Conservation (phyloP, 164 flowering plant species). For the Magnolia changhungtana region DNA sequence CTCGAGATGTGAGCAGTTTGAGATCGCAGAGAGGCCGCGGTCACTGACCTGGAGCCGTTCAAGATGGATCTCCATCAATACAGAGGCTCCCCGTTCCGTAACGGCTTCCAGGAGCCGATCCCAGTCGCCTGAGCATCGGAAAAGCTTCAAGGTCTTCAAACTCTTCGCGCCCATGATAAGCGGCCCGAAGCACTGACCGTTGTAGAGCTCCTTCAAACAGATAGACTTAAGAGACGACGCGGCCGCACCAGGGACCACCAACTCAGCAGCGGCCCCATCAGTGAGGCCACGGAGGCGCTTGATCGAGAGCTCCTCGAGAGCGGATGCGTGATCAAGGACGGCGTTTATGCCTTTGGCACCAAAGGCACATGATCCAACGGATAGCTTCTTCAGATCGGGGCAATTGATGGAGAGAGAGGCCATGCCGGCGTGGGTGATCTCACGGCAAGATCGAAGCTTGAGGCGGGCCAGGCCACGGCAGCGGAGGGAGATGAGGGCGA, state of each 20-base stretch:
- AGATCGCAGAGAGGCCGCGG: slow-evolving; percentile 58
- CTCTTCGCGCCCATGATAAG: slow-evolving; percentile 59
- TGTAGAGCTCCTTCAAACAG: slow-evolving; percentile 72
- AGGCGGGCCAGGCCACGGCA: slow-evolving; percentile 67
- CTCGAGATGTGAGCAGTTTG: slow-evolving; percentile 60
- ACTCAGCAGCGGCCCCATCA: slow-evolving; percentile 44
- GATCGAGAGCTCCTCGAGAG: slow-evolving; percentile 77
- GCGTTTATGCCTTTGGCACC: slow-evolving; percentile 78
- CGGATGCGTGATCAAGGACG: slow-evolving; percentile 52
- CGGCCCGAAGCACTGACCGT: slow-evolving; percentile 79
- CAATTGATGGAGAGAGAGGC: slow-evolving; percentile 55
- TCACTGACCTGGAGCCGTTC: slow-evolving; percentile 93
- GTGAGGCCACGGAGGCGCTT: slow-evolving; percentile 71
- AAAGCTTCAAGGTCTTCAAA: slow-evolving; percentile 54
- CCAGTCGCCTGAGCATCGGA: slow-evolving; percentile 87
- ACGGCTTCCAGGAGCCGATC: slow-evolving; percentile 54
- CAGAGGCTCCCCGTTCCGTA: slow-evolving; percentile 28
- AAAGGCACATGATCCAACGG: slow-evolving; percentile 75
- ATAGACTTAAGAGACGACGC: slow-evolving; percentile 48
- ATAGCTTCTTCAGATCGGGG: slow-evolving; percentile 56
- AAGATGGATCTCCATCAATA: slow-evolving; percentile 67
- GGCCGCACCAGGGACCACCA: slow-evolving; percentile 53
- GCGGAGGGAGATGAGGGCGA: slow-evolving; percentile 50
- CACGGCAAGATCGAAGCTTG: slow-evolving; percentile 86
- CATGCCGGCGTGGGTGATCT: slow-evolving; percentile 69